These are phyloP conservation scores for Talaromyces thailandensis DNA, from an alignment of 495 filamentous ascomycete genomes.

Conservation along the genomic window DNA sequence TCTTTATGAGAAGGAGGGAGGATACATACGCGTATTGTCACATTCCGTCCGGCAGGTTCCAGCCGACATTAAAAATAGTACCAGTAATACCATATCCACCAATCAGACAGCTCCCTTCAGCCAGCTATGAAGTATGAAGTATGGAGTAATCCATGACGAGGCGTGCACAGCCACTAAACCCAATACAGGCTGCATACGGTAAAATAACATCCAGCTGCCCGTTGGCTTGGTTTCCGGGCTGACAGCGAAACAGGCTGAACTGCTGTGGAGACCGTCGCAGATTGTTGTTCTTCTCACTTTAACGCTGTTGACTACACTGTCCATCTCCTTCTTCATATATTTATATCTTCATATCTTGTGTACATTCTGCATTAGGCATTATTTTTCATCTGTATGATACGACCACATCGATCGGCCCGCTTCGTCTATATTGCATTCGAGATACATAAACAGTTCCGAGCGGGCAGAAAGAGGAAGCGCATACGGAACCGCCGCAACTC, in stretches of 20 bases:
- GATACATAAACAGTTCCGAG: not conserved
- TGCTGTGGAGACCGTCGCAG: not conserved
- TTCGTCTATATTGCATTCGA: not conserved
- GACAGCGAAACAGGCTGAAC: not conserved
- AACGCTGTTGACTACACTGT: not conserved
- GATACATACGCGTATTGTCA: not conserved
- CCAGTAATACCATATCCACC: not conserved
- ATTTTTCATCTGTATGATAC: not conserved
- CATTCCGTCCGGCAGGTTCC: not conserved
- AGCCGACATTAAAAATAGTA: not conserved
- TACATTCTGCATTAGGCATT: not conserved
- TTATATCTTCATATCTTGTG: not conserved
- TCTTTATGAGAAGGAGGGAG: too few species aligned
- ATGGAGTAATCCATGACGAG: not conserved
- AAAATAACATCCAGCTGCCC: not conserved
- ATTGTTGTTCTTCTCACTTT: not conserved
- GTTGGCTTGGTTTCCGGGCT: not conserved
- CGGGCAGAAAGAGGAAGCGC: not conserved
- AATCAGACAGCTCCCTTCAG: not conserved
- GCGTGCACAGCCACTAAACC: constrained; percentile 1
- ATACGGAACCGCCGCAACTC: not conserved
- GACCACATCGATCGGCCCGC: not conserved
- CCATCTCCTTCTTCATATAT: not conserved
- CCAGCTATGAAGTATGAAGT: not conserved
- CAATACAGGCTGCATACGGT: not conserved